Base-by-base conservation (phyloP, 768 basidiomycete species). In the Lactarius sp. region DNA sequence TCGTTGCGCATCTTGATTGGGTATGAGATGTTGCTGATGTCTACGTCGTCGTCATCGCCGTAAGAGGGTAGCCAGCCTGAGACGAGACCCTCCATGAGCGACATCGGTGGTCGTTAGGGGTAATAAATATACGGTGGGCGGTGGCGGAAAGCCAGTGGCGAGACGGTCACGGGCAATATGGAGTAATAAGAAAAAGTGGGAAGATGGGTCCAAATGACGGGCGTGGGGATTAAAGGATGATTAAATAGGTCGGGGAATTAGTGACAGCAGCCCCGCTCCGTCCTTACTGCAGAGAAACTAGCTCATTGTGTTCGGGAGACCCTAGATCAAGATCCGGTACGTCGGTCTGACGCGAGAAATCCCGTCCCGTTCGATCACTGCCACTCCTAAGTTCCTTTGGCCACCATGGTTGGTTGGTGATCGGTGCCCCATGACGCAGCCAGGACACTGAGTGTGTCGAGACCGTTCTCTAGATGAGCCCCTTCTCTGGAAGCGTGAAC, bases 21-120 rank as follows among this genome's bases (percentile, higher is more conserved):
- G 64, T 59, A 57, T 56, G 54, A 9, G 39, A 49, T 37, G 54
- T 37, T 55, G 46, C 4, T 60, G 13, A 61, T 50, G 41, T 66
- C 59, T 59, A 68, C 64, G 49, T 66, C 56, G 60, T 67, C 64
- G 52, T 66, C 20, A 44, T 68, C 67, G 61, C 59, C 44, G 34
- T 36, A 52, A 42, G 67, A 66, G 57, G 67, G 67, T 41, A 59
- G 41, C 67, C 67, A 68, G 55, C 67, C 67, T 2, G 65, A 62
- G 51, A 68, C 60, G 39, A 60, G 33, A 59, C 65, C 60, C 56
- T 59, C 66, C 44, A 60, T 16, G 52, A 54, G 59, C 56, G 60
- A 66, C 66, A 68, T 68, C 42, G 51, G 49, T 49, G 44, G 64
- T 67, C 59, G 66, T 66, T 52, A 65, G 9, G 42, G 31, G 63